Percentiles rank a stretch among this genome's conserved stretches.
Conservation (phyloP, 2,329 filamentous ascomycete species). For the Penicillium fuscoglaucum region DNA sequence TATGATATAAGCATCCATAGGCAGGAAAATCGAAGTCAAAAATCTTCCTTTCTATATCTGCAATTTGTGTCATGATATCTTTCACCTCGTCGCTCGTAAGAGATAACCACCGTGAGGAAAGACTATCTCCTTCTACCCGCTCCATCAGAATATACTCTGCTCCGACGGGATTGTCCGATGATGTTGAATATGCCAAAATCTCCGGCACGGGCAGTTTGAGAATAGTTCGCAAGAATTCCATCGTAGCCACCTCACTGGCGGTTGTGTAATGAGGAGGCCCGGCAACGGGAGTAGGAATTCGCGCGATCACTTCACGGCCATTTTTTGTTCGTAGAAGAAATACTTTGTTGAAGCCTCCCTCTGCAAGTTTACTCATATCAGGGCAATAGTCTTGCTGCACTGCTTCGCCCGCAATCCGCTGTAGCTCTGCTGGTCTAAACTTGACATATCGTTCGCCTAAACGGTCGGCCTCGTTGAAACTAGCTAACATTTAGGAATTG, state of each 20-base stretch:
- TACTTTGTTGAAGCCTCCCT: conserved; percentile 33
- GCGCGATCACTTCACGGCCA: conserved; percentile 28
- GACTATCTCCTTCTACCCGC: conserved; percentile 36
- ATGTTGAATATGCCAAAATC: conserved; percentile 38
- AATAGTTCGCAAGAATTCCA: conserved; percentile 28
- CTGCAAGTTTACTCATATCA: conserved; percentile 23
- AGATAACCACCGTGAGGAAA: conserved; percentile 29
- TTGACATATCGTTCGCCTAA: conserved; percentile 26
- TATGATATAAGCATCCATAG: conserved; percentile 32
- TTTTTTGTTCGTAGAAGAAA: conserved; percentile 29
- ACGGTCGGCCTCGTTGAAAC: conserved; percentile 23
- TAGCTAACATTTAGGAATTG: conserved; percentile 8
- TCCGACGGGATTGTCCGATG: conserved; percentile 39
- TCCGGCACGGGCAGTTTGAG: conserved; percentile 40
- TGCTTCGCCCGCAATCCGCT: conserved; percentile 24
- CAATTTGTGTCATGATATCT: conserved; percentile 29
- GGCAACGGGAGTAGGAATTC: conserved; percentile 32
- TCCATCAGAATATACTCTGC: conserved; percentile 49
- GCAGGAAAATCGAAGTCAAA: conserved; percentile 31
- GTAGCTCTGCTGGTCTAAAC: conserved; percentile 24
- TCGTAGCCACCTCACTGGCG: conserved; percentile 31
- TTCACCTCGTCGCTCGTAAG: conserved; percentile 29
- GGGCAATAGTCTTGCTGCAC: conserved; percentile 23
- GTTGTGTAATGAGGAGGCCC: conserved; percentile 30
- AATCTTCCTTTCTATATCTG: conserved; percentile 28